Evolutionary conservation across 2,329 filamentous ascomycete species (phyloP).

Genomic region (Tolypocladium pustulatum): DNA sequence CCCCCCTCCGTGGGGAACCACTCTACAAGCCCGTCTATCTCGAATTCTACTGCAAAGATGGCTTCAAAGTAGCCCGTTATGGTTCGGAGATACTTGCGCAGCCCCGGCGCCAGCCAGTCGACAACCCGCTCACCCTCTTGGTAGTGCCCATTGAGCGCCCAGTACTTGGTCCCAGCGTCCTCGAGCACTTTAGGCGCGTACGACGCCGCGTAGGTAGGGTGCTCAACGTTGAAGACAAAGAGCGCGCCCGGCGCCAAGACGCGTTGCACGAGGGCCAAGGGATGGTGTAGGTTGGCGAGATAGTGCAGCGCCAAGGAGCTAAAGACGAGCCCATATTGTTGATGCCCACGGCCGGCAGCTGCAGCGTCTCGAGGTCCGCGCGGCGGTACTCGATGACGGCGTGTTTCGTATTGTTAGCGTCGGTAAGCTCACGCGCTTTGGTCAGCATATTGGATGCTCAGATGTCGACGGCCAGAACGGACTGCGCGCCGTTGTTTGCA

Average conservation of each 20-base stretch:
- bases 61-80: neutral
- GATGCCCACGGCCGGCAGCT: neutral
- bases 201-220: neutral
- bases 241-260: neutral
- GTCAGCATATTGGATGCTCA: neutral
- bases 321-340: neutral
- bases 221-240: neutral
- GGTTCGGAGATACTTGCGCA: neutral
- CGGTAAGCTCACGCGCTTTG: neutral
- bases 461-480: neutral
- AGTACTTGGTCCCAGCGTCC: neutral
- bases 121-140: neutral
- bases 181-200: neutral
- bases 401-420: neutral
- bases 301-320: neutral
- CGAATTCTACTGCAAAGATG: neutral
- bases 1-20: slow-evolving; percentile 21
- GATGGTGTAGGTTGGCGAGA: neutral
- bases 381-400: neutral
- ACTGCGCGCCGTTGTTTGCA: neutral
- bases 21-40: slow-evolving; percentile 11
- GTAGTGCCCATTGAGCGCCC: neutral
- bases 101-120: neutral
- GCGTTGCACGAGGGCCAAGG: neutral
- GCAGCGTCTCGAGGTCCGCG: neutral